A percentile compares a stretch with the other conserved stretches of the same genome.
Evolutionary conservation across 208 protist species (phyloP).

Genomic region (Trypanosoma grayi): DNA sequence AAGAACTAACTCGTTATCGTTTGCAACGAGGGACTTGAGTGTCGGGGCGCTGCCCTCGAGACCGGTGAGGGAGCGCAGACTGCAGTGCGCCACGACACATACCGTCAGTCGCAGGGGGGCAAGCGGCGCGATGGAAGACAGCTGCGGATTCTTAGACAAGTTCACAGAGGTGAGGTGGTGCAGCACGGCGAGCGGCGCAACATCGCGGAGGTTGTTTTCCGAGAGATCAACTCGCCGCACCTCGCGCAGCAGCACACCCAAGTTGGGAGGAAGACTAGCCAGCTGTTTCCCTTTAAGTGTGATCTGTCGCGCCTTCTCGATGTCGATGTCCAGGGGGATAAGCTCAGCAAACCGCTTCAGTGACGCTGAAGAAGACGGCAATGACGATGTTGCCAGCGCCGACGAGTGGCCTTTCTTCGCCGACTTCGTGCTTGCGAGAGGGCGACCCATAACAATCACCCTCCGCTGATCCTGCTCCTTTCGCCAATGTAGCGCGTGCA

Average conservation of each 20-base stretch:
- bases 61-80: constrained; percentile 54
- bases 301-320: constrained; percentile 60
- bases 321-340: constrained; percentile 75
- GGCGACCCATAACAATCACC: not conserved
- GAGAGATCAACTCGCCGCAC: constrained; percentile 73
- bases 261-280: constrained; percentile 35
- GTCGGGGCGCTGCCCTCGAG: constrained; percentile 53
- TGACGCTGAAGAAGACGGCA: constrained; percentile 1
- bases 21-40: constrained; percentile 75
- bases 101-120: constrained; percentile 51
- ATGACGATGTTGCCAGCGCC: no score
- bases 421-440: not conserved
- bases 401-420: not conserved
- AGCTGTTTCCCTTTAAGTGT: constrained; percentile 44
- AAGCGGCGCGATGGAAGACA: constrained; percentile 48
- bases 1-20: constrained; percentile 73
- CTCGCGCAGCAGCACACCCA: constrained; percentile 51
- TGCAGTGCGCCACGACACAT: constrained; percentile 60
- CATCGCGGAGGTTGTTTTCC: constrained; percentile 49
- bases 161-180: constrained; percentile 65
- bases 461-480: not conserved
- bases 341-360: constrained; percentile 52
- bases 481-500: not conserved
- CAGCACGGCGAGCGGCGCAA: constrained; percentile 42
- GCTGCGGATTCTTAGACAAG: constrained; percentile 43